Conservation (phyloP, 2,329 filamentous ascomycete species). For the Hypoxylon sp. region DNA sequence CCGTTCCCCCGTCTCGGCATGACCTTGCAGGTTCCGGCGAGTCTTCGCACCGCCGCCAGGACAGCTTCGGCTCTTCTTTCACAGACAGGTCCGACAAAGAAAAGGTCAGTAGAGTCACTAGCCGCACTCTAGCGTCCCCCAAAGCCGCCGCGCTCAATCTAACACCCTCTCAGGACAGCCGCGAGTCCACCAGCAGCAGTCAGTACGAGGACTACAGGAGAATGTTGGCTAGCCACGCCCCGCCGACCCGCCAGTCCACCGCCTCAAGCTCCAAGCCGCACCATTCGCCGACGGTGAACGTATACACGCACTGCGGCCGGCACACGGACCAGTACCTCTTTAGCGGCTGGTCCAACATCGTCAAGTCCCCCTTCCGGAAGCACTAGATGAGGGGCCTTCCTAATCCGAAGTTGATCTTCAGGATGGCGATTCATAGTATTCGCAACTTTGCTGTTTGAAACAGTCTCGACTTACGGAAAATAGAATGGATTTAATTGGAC, state of each 20-base stretch:
- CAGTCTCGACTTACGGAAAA: slow-evolving; percentile 19
- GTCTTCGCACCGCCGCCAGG: slow-evolving; percentile 37
- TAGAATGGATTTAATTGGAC: slow-evolving; percentile 26
- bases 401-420: slow-evolving; percentile 7
- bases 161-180: slow-evolving; percentile 23
- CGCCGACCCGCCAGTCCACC: slow-evolving; percentile 28
- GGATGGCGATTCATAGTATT: slow-evolving; percentile 12
- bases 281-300: slow-evolving; percentile 58
- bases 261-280: slow-evolving; percentile 46
- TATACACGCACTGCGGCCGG: slow-evolving; percentile 66
- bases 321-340: slow-evolving; percentile 67
- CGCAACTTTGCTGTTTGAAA: slow-evolving; percentile 9
- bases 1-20: slow-evolving; percentile 37
- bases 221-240: slow-evolving; percentile 9
- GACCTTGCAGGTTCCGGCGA: slow-evolving; percentile 32
- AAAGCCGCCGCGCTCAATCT: slow-evolving; percentile 3
- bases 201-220: slow-evolving; percentile 33
- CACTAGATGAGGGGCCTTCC: slow-evolving; percentile 22
- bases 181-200: slow-evolving; percentile 1
- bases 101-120: slow-evolving; percentile 40
- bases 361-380: slow-evolving; percentile 56
- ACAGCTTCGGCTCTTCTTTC: slow-evolving; percentile 45
- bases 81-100: slow-evolving; percentile 42
- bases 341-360: slow-evolving; percentile 60
- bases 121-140: not conserved